phyloP scores from a whole-genome alignment of 2,329 filamentous ascomycete genomes.

The Davidsoniella neocaledoniae region DNA sequence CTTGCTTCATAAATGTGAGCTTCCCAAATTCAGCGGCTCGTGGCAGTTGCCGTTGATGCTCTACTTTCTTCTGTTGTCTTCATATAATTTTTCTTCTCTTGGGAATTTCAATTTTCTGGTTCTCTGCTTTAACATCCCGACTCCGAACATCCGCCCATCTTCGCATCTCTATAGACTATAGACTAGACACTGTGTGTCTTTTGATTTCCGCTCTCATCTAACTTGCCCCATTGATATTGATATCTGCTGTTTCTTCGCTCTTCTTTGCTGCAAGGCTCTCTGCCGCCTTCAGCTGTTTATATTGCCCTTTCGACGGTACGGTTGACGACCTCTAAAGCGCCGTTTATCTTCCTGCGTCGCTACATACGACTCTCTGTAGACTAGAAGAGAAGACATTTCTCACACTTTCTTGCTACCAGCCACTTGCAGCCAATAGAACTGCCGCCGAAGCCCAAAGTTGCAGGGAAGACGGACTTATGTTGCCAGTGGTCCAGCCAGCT shows the following conservation, averaged over 20 bases:
- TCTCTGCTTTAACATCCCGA: neutral
- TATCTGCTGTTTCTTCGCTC: neutral
- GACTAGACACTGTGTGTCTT: too few species aligned
- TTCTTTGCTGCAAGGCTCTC: neutral
- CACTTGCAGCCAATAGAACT: slow-evolving; percentile 2
- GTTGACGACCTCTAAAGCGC: neutral
- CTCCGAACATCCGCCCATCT: too few species aligned
- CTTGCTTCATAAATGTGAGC: neutral
- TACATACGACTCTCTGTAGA: neutral
- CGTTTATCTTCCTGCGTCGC: neutral
- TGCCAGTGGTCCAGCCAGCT: neutral
- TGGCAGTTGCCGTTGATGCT: neutral
- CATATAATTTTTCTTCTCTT: neutral
- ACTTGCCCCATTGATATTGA: neutral
- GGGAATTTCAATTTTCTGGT: neutral
- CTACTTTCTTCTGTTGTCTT: neutral
- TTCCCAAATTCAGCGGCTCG: neutral
- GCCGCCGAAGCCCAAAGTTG: neutral
- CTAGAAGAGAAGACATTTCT: neutral
- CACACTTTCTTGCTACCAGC: neutral
- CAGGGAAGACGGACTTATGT: neutral
- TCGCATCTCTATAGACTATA: too few species aligned
- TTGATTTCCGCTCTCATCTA: too few species aligned
- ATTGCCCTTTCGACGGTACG: neutral
- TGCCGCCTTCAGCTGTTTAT: neutral